phyloP scores from a whole-genome alignment of 2,329 filamentous ascomycete species.

The Ophiostoma angusticollis region DNA sequence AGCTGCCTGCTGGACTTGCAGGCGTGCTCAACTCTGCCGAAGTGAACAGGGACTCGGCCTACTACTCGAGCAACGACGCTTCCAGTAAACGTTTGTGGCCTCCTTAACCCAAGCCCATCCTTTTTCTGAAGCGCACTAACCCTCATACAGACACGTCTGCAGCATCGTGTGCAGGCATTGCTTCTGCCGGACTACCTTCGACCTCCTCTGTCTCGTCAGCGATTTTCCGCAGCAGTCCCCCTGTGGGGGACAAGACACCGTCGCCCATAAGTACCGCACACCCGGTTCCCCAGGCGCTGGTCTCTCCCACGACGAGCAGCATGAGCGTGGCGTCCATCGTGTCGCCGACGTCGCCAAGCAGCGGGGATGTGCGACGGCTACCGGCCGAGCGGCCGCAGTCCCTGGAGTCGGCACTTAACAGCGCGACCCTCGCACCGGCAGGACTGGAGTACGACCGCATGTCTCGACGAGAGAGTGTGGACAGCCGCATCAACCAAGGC shows the following conservation, averaged over 20 bases:
- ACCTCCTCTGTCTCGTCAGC: constrained; percentile 18
- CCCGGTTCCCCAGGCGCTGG: constrained; percentile 36
- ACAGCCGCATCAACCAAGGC: constrained; percentile 62
- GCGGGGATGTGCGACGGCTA: constrained; percentile 30
- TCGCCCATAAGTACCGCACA: constrained; percentile 41
- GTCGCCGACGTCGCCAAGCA: constrained; percentile 41
- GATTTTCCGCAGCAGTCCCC: constrained; percentile 8
- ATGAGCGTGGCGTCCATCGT: constrained; percentile 58
- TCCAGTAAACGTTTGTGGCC: constrained; percentile 37
- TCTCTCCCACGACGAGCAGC: constrained; percentile 43
- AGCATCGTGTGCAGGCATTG: constrained; percentile 29
- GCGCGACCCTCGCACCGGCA: constrained; percentile 11
- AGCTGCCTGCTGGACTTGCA: constrained; percentile 35
- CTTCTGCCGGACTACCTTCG: constrained; percentile 22
- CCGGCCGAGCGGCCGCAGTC: constrained; percentile 26
- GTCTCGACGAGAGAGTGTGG: constrained; percentile 63
- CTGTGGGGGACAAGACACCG: constrained; percentile 43
- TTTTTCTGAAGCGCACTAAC: not conserved
- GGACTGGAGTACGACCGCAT: constrained; percentile 17
- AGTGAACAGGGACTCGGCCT: constrained; percentile 38
- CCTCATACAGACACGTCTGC: constrained; percentile 27
- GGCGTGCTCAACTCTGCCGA: constrained; percentile 39
- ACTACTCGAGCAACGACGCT: constrained; percentile 35
- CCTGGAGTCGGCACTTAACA: constrained; percentile 26
- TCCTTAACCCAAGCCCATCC: too few relatives aligned